Percentiles rank a stretch among this genome's conserved stretches.
Conservation (phyloP, 805 yeast species). For the Schwanniomyces vanrijiae region DNA sequence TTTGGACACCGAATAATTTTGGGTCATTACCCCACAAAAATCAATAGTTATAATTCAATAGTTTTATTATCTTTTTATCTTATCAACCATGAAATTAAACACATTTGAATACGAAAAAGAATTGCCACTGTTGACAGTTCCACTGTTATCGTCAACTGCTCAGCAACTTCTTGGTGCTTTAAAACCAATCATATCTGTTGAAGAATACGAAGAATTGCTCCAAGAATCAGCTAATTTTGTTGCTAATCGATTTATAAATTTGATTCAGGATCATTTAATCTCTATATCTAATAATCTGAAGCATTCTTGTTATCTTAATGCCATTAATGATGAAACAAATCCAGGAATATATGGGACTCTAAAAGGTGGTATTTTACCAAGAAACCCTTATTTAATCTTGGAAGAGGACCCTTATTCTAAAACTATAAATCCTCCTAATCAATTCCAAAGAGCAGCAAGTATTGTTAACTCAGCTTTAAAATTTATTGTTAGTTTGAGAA, state of each 20-base stretch:
- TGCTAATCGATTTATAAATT: slow-evolving; percentile 37
- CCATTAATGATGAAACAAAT: slow-evolving; percentile 47
- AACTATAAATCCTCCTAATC: slow-evolving; percentile 59
- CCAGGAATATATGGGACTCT: slow-evolving; percentile 64
- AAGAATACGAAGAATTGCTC: slow-evolving; percentile 48
- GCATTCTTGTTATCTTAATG: slow-evolving; percentile 52
- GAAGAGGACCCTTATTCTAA: slow-evolving; percentile 71
- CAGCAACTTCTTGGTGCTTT: slow-evolving; percentile 54
- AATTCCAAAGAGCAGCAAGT: slow-evolving; percentile 66
- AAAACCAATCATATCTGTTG: slow-evolving; percentile 56
- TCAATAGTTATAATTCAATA: background rate
- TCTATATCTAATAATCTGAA: slow-evolving; percentile 44
- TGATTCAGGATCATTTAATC: slow-evolving; percentile 54
- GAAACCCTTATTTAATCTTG: slow-evolving; percentile 73
- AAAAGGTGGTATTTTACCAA: slow-evolving; percentile 66
- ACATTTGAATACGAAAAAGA: slow-evolving; percentile 42
- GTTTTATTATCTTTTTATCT: background rate
- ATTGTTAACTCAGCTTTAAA: slow-evolving; percentile 65
- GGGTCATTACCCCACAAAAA: slow-evolving; percentile 1
- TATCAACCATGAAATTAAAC: slow-evolving; percentile 4
- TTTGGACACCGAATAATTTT: background rate
- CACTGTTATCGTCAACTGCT: slow-evolving; percentile 50
- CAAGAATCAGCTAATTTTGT: slow-evolving; percentile 47
- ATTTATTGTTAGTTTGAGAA: slow-evolving; percentile 60
- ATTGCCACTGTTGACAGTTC: slow-evolving; percentile 65